Evolutionary conservation across 768 basidiomycete species (phyloP), one percentile per base, ranked within the genome.

Genomic region (Crucibulum laeve): DNA sequence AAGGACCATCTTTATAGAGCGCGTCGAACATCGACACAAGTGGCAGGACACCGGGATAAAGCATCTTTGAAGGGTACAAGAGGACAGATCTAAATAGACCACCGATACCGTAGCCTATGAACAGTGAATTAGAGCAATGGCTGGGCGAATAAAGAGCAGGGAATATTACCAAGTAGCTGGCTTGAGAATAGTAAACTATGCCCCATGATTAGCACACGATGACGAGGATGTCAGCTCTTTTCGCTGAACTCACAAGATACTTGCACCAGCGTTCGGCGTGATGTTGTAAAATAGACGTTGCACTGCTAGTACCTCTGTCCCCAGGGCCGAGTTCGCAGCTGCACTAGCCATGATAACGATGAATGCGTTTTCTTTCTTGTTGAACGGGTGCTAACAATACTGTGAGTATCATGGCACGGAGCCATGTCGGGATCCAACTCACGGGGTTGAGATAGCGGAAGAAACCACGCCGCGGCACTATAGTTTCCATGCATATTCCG

Each of bases 301-400:
- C 2, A 77, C 76, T 0, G 76, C 73, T 34, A 80, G 58, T 4
- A 79, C 67, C 38, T 79, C 76, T 0, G 76, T 79, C 2, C 67
- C 77, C 11, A 79, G 64, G 3, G 77, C 76, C 0, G 73, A 68
- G 35, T 71, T 76, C 13, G 77, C 70, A 3, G 77, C 76, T 2
- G 78, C 74, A 45, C 71, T 69, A 17, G 78, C 53, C 77, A 79
- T 79, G 44, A 79, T 76, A 7, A 79, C 68, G 25, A 79, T 72
- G 48, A 79, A 76, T 0, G 76, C 74, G 54, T 76, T 74, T 53
- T 80, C 78, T 44, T 79, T 79, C 56, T 74, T 79, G 55, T 79
- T 79, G 59, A 78, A 79, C 2, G 78, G 73, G 19, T 72, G 68
- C 76, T 78, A 33, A 10, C 5, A 11, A 23, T 26, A 36, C 40